These are phyloP conservation scores for Diaporthe capsici DNA, from an alignment of 2,329 filamentous ascomycete genomes.

Conservation along the genomic window DNA sequence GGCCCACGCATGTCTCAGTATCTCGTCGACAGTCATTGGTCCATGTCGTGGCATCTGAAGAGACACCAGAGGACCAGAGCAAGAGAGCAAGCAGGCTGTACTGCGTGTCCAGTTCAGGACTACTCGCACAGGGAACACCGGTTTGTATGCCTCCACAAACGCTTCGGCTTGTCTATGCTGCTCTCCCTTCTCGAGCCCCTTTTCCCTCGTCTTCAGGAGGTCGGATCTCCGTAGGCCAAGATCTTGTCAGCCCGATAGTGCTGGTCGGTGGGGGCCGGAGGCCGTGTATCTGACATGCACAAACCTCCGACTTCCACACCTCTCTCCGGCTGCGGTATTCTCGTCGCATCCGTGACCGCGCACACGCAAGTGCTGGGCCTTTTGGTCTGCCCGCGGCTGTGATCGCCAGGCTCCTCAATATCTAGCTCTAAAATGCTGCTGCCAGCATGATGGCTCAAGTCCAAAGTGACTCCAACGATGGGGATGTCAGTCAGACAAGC, in stretches of 20 bases:
- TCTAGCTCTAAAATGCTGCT: background rate
- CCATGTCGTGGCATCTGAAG: background rate
- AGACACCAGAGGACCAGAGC: background rate
- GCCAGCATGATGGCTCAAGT: background rate
- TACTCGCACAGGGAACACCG: background rate
- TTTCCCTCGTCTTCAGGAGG: background rate
- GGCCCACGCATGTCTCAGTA: background rate
- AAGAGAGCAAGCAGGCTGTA: background rate
- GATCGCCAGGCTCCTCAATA: too few relatives aligned
- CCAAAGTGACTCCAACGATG: constrained; percentile 3
- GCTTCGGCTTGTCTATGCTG: too few relatives aligned
- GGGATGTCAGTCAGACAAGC: background rate
- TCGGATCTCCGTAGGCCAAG: background rate
- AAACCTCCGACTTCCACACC: background rate
- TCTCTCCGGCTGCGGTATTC: background rate
- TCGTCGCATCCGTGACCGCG: background rate
- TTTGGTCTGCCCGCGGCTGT: background rate
- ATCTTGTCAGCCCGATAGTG: background rate
- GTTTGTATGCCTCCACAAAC: background rate
- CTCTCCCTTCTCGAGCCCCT: background rate
- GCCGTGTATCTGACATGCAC: background rate
- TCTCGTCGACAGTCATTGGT: background rate
- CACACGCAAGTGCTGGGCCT: background rate
- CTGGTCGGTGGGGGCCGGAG: background rate
- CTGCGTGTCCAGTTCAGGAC: background rate